Percentiles rank a stretch among this genome's conserved stretches.
phyloP scores from a whole-genome alignment of 1,284 basidiomycete species.

The Fomitopsis palustris region DNA sequence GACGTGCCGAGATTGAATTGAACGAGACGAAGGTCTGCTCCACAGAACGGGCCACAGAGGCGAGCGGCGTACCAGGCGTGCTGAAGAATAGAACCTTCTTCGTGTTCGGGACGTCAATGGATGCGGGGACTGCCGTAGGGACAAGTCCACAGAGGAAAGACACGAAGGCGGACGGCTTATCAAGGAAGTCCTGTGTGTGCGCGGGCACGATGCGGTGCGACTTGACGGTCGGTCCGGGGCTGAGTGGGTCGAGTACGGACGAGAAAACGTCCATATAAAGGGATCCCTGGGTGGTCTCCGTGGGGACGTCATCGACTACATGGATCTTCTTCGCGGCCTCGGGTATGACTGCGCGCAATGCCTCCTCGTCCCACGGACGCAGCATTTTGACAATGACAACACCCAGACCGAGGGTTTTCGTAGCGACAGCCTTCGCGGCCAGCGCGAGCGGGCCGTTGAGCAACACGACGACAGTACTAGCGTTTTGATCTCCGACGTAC shows the following conservation, averaged over 20 bases:
- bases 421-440: conserved; percentile 48
- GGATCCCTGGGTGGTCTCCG: conserved; percentile 55
- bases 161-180: conserved; percentile 40
- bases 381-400: conserved; percentile 71
- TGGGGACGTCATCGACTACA: conserved; percentile 74
- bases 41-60: conserved; percentile 51
- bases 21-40: conserved; percentile 51
- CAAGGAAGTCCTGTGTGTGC: conserved; percentile 51
- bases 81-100: conserved; percentile 66
- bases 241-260: conserved; percentile 44
- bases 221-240: conserved; percentile 43
- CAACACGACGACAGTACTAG: conserved; percentile 57
- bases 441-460: conserved; percentile 71
- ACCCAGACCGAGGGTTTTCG: conserved; percentile 47
- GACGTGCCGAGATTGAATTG: conserved; percentile 47
- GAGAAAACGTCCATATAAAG: conserved; percentile 75
- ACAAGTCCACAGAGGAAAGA: conserved; percentile 37
- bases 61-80: conserved; percentile 49
- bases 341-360: conserved; percentile 58
- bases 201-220: conserved; percentile 57
- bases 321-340: conserved; percentile 52
- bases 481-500: conserved; percentile 58
- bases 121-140: conserved; percentile 14
- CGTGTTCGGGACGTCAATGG: conserved; percentile 25
- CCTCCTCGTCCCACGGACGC: conserved; percentile 69